A percentile compares a stretch with the other conserved stretches of the same genome.
These are phyloP conservation scores for Ogataea salicorniae DNA, from an alignment of 805 yeast species.

Conservation along the genomic window DNA sequence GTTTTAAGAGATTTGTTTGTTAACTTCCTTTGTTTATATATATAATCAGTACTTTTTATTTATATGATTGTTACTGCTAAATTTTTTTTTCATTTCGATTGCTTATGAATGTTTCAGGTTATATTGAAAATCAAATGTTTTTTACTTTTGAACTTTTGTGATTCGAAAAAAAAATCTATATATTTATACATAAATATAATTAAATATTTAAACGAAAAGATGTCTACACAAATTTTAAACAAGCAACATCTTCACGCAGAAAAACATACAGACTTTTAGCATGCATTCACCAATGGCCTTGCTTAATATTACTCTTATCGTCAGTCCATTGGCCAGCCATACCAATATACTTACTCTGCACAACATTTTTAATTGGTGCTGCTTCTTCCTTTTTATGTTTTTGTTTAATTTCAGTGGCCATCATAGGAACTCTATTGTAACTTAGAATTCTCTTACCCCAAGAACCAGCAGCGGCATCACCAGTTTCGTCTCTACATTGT, in stretches of 20 bases:
- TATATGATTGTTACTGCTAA: too few relatives aligned
- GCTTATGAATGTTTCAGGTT: too few relatives aligned
- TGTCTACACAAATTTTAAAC: too few relatives aligned
- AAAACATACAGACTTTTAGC: not conserved
- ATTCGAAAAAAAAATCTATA: too few relatives aligned
- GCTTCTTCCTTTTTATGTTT: not conserved
- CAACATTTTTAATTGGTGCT: not conserved
- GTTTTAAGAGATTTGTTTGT: too few relatives aligned
- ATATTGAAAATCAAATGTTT: too few relatives aligned
- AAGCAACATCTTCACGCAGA: not conserved
- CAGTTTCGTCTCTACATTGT: conserved; percentile 95
- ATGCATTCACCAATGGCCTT: conserved; percentile 27
- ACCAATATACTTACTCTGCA: conserved; percentile 13
- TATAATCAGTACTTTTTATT: too few relatives aligned
- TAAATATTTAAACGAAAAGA: too few relatives aligned
- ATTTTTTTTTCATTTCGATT: too few relatives aligned
- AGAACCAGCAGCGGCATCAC: conserved; percentile 84
- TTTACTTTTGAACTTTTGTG: too few relatives aligned
- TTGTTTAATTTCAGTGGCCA: not conserved
- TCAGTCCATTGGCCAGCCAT: conserved; percentile 30
- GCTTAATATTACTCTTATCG: conserved; percentile 20
- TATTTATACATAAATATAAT: too few relatives aligned
- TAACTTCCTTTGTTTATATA: too few relatives aligned
- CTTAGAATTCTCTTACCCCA: conserved; percentile 80
- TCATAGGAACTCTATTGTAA: conserved; percentile 35